These are phyloP conservation scores for Podaxis rugospora DNA, from an alignment of 768 basidiomycete genomes.

Conservation along the genomic window DNA sequence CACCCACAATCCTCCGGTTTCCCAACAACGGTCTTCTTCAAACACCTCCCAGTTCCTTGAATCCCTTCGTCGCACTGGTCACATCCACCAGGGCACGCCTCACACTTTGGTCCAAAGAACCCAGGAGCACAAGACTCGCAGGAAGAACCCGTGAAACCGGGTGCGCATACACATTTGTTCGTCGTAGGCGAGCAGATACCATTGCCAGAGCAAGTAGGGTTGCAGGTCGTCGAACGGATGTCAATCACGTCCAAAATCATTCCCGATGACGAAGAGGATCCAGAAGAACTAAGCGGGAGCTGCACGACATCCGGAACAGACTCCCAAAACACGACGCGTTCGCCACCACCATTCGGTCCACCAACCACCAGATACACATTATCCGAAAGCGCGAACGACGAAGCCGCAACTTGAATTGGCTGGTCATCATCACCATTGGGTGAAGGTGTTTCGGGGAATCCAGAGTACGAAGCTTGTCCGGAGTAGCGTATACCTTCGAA, in stretches of 20 bases:
- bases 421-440: constrained; percentile 39
- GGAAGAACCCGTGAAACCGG: constrained; percentile 72
- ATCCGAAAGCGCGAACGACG: constrained; percentile 64
- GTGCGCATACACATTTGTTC: constrained; percentile 67
- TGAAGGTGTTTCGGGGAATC: constrained; percentile 42
- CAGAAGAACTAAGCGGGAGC: constrained; percentile 35
- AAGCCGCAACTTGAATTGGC: constrained; percentile 46
- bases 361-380: constrained; percentile 67
- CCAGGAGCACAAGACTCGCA: constrained; percentile 77
- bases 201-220: constrained; percentile 67
- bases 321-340: constrained; percentile 73
- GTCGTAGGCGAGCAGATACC: constrained; percentile 63
- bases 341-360: constrained; percentile 37
- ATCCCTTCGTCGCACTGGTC: constrained; percentile 74
- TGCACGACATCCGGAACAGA: constrained; percentile 72
- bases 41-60: constrained; percentile 71
- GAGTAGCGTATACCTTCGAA: constrained; percentile 62
- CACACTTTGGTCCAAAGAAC: constrained; percentile 72
- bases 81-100: constrained; percentile 68
- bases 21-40: constrained; percentile 45
- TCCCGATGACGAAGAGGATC: constrained; percentile 26
- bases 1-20: constrained; percentile 74
- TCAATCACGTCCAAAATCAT: constrained; percentile 58
- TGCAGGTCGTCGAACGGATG: constrained; percentile 71
- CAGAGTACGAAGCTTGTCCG: constrained; percentile 56